phyloP scores from a whole-genome alignment of 306 rosid species.

The Rosa chinensis region DNA sequence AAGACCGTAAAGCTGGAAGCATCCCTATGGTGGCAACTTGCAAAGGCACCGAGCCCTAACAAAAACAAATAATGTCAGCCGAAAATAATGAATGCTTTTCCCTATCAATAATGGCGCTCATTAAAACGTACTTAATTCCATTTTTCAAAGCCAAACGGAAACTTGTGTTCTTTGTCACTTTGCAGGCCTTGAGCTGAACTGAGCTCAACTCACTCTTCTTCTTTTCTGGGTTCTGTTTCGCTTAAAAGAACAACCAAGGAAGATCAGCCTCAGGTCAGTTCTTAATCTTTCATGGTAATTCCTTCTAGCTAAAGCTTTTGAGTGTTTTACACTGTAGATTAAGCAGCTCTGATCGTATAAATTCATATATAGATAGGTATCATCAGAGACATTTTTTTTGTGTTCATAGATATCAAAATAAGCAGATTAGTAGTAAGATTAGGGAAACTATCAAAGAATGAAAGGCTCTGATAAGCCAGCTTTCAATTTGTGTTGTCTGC shows the following conservation, averaged over 20 bases:
- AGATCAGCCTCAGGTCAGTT: constrained; percentile 29
- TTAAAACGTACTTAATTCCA: background rate
- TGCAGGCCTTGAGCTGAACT: background rate
- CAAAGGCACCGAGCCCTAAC: background rate
- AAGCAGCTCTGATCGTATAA: background rate
- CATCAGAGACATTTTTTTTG: background rate
- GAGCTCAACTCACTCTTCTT: background rate
- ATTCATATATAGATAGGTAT: background rate
- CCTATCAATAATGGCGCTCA: constrained; percentile 5
- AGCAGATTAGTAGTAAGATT: background rate
- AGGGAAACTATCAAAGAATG: background rate
- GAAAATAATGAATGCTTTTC: background rate
- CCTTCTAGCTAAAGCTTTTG: background rate
- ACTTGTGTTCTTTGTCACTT: no score
- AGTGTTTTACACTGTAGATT: background rate
- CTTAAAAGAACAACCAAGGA: background rate
- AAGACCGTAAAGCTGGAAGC: no score
- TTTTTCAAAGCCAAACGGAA: background rate
- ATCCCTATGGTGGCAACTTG: background rate
- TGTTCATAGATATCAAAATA: background rate
- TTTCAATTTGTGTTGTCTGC: background rate
- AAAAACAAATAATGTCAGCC: background rate
- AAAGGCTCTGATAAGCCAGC: background rate
- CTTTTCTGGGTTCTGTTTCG: constrained; percentile 21
- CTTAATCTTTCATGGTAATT: background rate